Evolutionary conservation across 139 green algal species (phyloP), one percentile per base, ranked within the genome.

Genomic region (Coelastrella sp.): DNA sequence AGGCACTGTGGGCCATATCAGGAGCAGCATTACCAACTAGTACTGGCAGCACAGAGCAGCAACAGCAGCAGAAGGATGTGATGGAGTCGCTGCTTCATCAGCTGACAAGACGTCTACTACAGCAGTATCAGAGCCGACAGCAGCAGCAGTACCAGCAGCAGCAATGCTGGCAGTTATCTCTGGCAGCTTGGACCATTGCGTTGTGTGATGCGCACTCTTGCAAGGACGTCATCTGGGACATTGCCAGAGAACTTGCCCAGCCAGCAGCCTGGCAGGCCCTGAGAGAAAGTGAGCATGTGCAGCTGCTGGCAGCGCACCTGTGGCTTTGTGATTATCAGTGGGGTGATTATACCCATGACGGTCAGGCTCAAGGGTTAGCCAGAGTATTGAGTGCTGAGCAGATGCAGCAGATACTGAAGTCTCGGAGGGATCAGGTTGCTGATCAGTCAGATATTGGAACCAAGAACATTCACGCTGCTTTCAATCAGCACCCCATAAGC

Each of bases 261-360:
- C 48, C 73, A 7, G 5, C 37, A 9, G 73, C 73, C 7, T 81
- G 73, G 73, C 7, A 66, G 23, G 5, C 13, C 43, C 73, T 81
- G 17, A 53, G 73, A 1, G 9, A 23, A 13, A 34, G 1, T 35
- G 73, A 81, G 48, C 48, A 62, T 7, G 73, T 81, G 32, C 73
- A 81, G 73, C 73, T 81, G 11, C 6, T 9, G 1, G 48, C 7
- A 25, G 73, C 62, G 30, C 73, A 81, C 17, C 15, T 81, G 73
- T 81, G 73, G 73, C 32, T 81, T 32, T 81, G 73, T 51, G 32
- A 32, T 2, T 68, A 81, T 37, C 6, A 50, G 2, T 81, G 73
- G 73, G 35, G 4, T 23, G 73, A 67, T 11, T 17, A 15, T 30
- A 30, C 32, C 3, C n/a, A n/a, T n/a, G n/a, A n/a, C n/a, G n/a